phyloP scores from a whole-genome alignment of 192 early-diverging fungal species.

The Rhizoclosmatium sp. region DNA sequence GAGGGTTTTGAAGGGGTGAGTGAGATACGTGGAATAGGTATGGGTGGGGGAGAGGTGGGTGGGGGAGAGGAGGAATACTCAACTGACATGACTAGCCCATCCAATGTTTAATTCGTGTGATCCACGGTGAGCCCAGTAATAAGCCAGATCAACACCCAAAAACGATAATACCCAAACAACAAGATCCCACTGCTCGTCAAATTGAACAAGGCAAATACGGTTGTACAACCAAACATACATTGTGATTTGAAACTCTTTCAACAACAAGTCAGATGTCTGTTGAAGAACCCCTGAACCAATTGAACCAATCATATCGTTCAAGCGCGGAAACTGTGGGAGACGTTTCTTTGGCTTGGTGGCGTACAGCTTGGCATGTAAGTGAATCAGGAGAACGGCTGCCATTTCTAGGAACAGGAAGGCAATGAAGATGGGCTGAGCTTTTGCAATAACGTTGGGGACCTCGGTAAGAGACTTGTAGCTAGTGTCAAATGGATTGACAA shows the following conservation, averaged over 20 bases:
- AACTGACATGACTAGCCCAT: slow-evolving; percentile 62
- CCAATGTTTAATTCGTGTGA: slow-evolving; percentile 69
- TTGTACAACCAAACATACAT: slow-evolving; percentile 63
- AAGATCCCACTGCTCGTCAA: slow-evolving; percentile 50
- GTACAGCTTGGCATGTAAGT: slow-evolving; percentile 40
- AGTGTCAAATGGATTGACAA: slow-evolving; percentile 54
- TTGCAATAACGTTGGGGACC: slow-evolving; percentile 61
- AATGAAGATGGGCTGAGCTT: slow-evolving; percentile 62
- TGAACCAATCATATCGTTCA: slow-evolving; percentile 64
- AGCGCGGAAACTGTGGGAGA: slow-evolving; percentile 28
- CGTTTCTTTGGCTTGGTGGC: slow-evolving; percentile 22
- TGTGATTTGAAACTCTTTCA: slow-evolving; percentile 49
- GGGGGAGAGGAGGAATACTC: background rate
- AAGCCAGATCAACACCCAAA: slow-evolving; percentile 56
- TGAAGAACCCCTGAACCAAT: slow-evolving; percentile 62
- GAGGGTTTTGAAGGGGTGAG: no score
- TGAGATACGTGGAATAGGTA: background rate
- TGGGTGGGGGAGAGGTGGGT: background rate
- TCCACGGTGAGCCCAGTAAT: slow-evolving; percentile 62
- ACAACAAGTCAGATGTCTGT: slow-evolving; percentile 60
- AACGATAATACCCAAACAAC: slow-evolving; percentile 63
- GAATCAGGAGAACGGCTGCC: slow-evolving; percentile 44
- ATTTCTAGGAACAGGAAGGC: slow-evolving; percentile 45
- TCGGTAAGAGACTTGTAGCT: slow-evolving; percentile 48
- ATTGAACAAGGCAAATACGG: slow-evolving; percentile 49